phyloP scores from a whole-genome alignment of 768 basidiomycete genomes.

The Agrocybe chaxingu region DNA sequence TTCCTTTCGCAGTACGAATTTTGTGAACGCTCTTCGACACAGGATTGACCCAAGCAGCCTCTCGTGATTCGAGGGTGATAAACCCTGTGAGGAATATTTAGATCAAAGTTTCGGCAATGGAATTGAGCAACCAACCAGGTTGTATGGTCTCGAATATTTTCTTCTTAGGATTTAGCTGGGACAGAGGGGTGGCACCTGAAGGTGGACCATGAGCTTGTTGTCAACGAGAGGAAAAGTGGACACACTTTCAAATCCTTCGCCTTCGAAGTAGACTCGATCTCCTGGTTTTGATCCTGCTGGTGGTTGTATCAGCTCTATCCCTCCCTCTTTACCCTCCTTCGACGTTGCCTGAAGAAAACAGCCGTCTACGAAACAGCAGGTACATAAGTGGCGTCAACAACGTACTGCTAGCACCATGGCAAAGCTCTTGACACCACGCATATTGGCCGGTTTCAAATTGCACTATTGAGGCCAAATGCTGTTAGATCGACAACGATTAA shows the following conservation, averaged over 20 bases:
- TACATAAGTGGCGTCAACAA: conserved; percentile 1
- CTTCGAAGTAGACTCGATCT: conserved; percentile 94
- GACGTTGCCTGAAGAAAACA: conserved; percentile 65
- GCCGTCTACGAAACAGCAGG: conserved; percentile 1
- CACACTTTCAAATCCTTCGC: conserved; percentile 79
- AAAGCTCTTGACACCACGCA: conserved; percentile 97
- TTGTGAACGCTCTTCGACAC: conserved; percentile 73
- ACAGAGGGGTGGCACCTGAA: conserved; percentile 60
- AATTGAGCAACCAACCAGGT: conserved; percentile 51
- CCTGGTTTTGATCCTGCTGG: conserved; percentile 85
- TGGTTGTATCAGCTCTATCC: conserved; percentile 89
- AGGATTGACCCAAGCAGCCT: conserved; percentile 94
- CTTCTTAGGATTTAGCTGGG: conserved; percentile 96
- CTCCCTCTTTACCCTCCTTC: conserved; percentile 85
- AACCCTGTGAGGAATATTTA: conserved; percentile 51
- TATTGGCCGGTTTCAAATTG: conserved; percentile 92
- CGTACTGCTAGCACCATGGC: conserved; percentile 95
- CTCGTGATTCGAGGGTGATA: conserved; percentile 79
- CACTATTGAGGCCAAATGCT: conserved; percentile 43
- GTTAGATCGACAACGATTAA: neutral
- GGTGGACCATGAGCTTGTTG: neutral
- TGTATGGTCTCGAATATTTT: conserved; percentile 98
- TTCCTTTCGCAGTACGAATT: conserved; percentile 83
- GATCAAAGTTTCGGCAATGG: neutral
- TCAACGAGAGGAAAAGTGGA: neutral